Evolutionary conservation across 345 rosid species (phyloP), one percentile per base, ranked within the genome.

Genomic region (Eucalyptus polybractea): DNA sequence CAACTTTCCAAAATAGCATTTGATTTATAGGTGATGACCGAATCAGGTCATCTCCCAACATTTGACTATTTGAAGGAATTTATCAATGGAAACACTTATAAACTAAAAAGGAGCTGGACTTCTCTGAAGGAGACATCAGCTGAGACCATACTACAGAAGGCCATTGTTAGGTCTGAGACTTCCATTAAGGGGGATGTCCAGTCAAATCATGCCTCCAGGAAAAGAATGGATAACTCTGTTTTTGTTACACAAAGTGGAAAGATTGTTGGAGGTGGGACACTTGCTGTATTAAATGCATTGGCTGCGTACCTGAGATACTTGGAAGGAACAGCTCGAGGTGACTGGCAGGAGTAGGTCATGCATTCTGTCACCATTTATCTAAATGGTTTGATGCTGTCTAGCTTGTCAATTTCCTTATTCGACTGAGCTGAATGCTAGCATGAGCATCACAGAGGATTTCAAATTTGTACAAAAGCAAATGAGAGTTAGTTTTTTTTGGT

Each of bases 281-380:
- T 91, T 90, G 91, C 90, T 58, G 93, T 95, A 37, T 90, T 94
- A 86, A 94, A 95, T 89, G 99, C 95, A 33, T 89, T 96, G 91
- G 95, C 96, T 90, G 98, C 95, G 50, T 97, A 96, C 93, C 92
- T 96, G 94, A 94, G 98, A 92, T 96, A 96, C 89, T 92, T 93
- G 92, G 97, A 97, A 93, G 99, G 99, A 90, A 96, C 99, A 87
- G 92, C 94, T 88, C 95, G 96, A 86, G 97, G 92, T 90, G 96
- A 96, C 88, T 97, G 97, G 97, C 96, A 94, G 95, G 99, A 96
- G 99, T 97, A 96, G 51, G 99, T 94, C 90, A 87, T 60, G 50
- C 86, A 54, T 51, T 87, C 19, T 87, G 65, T 72, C 17, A 40
- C 85, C 85, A 76, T 1, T 40, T 88, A 51, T 88, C 49, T 33